phyloP scores from a whole-genome alignment of 257 asterid genomes.

The Ehretia macrophylla region DNA sequence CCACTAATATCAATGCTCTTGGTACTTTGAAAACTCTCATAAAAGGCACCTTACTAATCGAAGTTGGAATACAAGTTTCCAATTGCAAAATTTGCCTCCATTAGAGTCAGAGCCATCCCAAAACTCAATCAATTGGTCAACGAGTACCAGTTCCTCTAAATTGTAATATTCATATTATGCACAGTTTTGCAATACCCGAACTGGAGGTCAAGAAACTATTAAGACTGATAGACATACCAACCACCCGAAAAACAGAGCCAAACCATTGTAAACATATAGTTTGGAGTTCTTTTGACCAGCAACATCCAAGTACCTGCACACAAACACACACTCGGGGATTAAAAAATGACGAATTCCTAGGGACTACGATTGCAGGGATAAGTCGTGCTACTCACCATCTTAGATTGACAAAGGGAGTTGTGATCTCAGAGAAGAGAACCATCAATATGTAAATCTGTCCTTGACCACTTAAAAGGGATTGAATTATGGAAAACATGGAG shows the following conservation, averaged over 20 bases:
- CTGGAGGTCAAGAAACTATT: slow-evolving; percentile 12
- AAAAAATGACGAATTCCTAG: background rate
- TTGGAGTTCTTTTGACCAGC: slow-evolving; percentile 71
- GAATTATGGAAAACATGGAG: slow-evolving; percentile 65
- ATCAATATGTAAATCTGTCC: slow-evolving; percentile 71
- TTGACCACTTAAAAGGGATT: slow-evolving; percentile 81
- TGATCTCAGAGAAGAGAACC: slow-evolving; percentile 89
- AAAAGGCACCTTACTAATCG: no score
- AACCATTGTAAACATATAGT: slow-evolving; percentile 63
- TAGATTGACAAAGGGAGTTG: slow-evolving; percentile 87
- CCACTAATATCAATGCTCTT: no score
- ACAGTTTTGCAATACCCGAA: background rate
- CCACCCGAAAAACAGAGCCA: slow-evolving; percentile 91
- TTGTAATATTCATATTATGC: background rate
- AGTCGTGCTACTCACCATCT: slow-evolving; percentile 60
- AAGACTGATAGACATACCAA: slow-evolving; percentile 54
- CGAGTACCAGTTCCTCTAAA: background rate
- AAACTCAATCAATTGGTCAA: no score
- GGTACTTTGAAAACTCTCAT: no score
- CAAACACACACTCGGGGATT: slow-evolving; percentile 8
- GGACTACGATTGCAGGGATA: background rate
- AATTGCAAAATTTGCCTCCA: no score
- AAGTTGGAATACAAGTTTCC: no score
- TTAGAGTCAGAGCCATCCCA: no score
- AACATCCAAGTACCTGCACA: slow-evolving; percentile 69